Evolutionary conservation across 768 basidiomycete species (phyloP).

Genomic region (Lactarius sanguifluus): DNA sequence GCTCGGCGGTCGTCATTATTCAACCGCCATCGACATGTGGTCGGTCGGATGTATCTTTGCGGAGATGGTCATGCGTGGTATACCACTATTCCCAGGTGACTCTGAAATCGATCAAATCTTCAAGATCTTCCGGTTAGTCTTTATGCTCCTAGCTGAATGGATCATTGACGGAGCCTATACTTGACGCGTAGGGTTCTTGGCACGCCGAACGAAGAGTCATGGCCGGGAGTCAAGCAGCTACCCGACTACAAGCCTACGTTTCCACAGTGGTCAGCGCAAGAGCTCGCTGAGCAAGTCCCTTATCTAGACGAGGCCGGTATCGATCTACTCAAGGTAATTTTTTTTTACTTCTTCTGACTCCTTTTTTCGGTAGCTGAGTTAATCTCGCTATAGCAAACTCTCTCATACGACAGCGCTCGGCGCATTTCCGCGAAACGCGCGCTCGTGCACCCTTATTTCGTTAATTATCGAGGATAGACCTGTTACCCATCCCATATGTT

Average conservation of each 20-base stretch:
- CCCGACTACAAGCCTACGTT: slow-evolving; percentile 97
- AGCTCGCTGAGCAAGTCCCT: slow-evolving; percentile 64
- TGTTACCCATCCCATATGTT: slow-evolving; percentile 2
- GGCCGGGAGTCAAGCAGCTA: slow-evolving; percentile 86
- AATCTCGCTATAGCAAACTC: slow-evolving; percentile 32
- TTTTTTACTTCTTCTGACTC: background rate
- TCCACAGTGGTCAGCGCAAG: slow-evolving; percentile 88
- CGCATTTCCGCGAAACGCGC: slow-evolving; percentile 84
- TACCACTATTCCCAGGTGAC: slow-evolving; percentile 95
- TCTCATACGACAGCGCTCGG: slow-evolving; percentile 87
- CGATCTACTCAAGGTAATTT: slow-evolving; percentile 69
- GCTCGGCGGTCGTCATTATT: slow-evolving; percentile 93
- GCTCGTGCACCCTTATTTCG: slow-evolving; percentile 49
- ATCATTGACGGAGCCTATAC: background rate
- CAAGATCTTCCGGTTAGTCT: slow-evolving; percentile 89
- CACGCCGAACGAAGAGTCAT: slow-evolving; percentile 85
- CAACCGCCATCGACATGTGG: slow-evolving; percentile 99
- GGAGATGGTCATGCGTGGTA: slow-evolving; percentile 93
- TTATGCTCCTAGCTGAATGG: background rate
- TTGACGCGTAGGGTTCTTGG: slow-evolving; percentile 64
- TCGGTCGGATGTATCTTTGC: slow-evolving; percentile 99
- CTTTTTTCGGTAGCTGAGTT: background rate
- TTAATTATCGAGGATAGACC: slow-evolving; percentile 43
- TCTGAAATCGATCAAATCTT: slow-evolving; percentile 99
- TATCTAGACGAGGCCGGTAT: slow-evolving; percentile 75